phyloP scores from a whole-genome alignment of 768 basidiomycete genomes.

The Boletus tomentosulus region DNA sequence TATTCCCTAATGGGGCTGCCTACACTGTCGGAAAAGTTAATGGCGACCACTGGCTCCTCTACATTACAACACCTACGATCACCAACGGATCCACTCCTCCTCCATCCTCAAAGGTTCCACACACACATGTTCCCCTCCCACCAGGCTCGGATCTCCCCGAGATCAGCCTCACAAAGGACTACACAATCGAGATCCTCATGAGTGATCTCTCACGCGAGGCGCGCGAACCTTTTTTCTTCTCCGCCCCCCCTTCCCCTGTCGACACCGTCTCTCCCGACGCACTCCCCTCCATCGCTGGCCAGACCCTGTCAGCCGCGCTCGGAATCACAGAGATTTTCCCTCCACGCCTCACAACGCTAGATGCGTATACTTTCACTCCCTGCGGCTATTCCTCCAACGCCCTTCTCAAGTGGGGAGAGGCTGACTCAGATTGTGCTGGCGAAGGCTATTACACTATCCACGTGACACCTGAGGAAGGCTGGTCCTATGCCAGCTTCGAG shows the following conservation, averaged over 20 bases:
- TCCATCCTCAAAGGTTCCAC: conserved; percentile 14
- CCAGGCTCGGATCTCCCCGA: conserved; percentile 12
- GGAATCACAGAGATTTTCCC: conserved; percentile 86
- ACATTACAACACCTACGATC: conserved; percentile 68
- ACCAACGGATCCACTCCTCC: conserved; percentile 20
- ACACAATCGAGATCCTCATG: conserved; percentile 98
- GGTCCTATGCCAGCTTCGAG: conserved; percentile 99
- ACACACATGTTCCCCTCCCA: conserved; percentile 11
- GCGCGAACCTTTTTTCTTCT: conserved; percentile 73
- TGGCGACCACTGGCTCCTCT: conserved; percentile 97
- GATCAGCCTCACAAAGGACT: conserved; percentile 51
- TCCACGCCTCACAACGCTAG: conserved; percentile 70
- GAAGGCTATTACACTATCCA: conserved; percentile 99
- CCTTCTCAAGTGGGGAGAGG: conserved; percentile 59
- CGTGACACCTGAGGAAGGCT: conserved; percentile 96
- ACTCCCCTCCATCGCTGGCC: conserved; percentile 25
- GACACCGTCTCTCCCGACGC: conserved; percentile 44
- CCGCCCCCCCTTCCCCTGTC: conserved; percentile 40
- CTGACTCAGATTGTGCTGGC: conserved; percentile 31
- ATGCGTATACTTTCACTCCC: conserved; percentile 90
- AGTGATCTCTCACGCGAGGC: conserved; percentile 75
- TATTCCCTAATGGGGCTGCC: conserved; percentile 85
- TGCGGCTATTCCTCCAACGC: conserved; percentile 98
- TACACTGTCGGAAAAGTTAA: conserved; percentile 98
- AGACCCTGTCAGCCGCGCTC: conserved; percentile 57